Percentiles rank a stretch among this genome's conserved stretches.
Evolutionary conservation across 2,329 filamentous ascomycete genomes (phyloP).

Genomic region (Hymenoscyphus scutula): DNA sequence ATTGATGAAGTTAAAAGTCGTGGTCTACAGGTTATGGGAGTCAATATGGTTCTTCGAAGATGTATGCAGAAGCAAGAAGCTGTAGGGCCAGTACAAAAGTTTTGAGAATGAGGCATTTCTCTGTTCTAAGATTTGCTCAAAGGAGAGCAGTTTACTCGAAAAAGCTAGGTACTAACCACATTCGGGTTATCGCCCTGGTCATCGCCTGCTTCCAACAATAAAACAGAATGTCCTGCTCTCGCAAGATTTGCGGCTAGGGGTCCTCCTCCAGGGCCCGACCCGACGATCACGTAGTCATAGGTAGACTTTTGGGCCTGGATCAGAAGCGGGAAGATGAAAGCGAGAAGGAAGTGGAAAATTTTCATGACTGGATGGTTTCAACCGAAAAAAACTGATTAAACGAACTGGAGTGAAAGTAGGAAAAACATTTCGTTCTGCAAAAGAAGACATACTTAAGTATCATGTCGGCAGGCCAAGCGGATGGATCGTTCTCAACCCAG

Average conservation of each 20-base stretch:
- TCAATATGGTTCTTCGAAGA: too few species aligned
- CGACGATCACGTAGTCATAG: constrained; percentile 39
- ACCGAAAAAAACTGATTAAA: neutral
- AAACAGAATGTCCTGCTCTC: constrained; percentile 48
- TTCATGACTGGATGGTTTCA: neutral
- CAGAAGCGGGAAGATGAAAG: neutral
- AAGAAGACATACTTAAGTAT: neutral
- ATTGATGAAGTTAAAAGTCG: neutral
- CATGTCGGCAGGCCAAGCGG: neutral
- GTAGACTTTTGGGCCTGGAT: neutral
- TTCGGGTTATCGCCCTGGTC: constrained; percentile 42
- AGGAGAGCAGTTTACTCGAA: too few species aligned
- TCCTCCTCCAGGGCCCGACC: constrained; percentile 50
- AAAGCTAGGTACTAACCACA: too few species aligned
- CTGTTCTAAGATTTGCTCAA: too few species aligned
- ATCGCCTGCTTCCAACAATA: constrained; percentile 53
- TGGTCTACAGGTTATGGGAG: too few species aligned
- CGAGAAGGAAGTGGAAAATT: neutral
- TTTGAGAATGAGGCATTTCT: too few species aligned
- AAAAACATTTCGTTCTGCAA: neutral
- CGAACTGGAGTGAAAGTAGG: neutral
- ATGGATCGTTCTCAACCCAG: neutral
- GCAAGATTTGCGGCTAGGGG: constrained; percentile 50
- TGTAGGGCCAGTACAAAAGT: too few species aligned
- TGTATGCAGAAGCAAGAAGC: too few species aligned